Evolutionary conservation across 192 early-diverging fungal species (phyloP), one percentile per base, ranked within the genome.

Genomic region (Funneliformis mosseae): DNA sequence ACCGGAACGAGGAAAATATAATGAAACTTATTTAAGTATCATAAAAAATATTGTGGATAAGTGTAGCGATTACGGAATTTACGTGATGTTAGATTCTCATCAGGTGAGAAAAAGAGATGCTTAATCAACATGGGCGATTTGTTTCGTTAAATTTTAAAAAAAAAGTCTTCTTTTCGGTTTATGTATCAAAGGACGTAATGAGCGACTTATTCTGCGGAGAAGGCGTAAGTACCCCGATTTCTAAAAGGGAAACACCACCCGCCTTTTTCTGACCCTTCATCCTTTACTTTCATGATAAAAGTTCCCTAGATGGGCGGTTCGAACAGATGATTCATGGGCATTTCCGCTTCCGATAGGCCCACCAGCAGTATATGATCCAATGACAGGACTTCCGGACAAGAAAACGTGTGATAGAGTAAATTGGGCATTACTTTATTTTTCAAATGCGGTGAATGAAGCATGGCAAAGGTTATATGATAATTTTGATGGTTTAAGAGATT

Each of bases 61-160:
- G 69, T 86, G 88, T 27, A 85, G 88, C 42, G 83, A 81, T 1
- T 83, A 88, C 25, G 85, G 86, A 25, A 91, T 93, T 55, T 93
- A 90, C 74, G 87, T 91, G 8, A 76, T 93, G 8, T 82, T 93
- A 7, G 92, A 93, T 69, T 88, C 90, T 62, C 92, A 93, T 83
- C 92, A 93, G 64, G 64, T 67, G 25, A 66, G 9, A 33, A 6
- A 80, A 88, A 91, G 69, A 83, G 88, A 5, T 83, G n/a, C 88
- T 46, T 85, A 33, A 33, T 2, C 3, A 33, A 2, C 33, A 33
- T 33, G 0, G 33, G 33, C n/a, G n/a, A n/a, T 33, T 2, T 33
- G 33, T 33, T 33, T 33, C 33, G 33, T 33, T 3, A 33, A 33
- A 33, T 87, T 12, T 83, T 79, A 28, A 84, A 85, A 68, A 87